Evolutionary conservation across 495 filamentous ascomycete species (phyloP).

Genomic region (Penicillium parvum): DNA sequence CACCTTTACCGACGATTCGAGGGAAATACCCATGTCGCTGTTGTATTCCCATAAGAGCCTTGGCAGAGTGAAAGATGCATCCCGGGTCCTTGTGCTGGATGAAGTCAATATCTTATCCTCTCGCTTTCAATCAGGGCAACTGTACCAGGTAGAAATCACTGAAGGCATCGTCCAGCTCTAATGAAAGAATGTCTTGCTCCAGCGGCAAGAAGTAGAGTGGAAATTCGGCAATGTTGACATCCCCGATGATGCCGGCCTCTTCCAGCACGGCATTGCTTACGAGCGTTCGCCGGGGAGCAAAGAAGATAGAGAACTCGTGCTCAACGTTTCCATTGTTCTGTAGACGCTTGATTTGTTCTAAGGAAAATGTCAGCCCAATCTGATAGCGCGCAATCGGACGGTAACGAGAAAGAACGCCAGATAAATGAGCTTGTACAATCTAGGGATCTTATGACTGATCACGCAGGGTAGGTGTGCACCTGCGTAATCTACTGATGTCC

Average conservation of each 20-base stretch:
- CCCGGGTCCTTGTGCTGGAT: slow-evolving; percentile 80
- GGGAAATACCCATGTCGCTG: slow-evolving; percentile 90
- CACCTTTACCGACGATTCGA: slow-evolving; percentile 92
- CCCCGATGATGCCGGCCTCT: slow-evolving; percentile 87
- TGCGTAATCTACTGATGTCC: slow-evolving; percentile 58
- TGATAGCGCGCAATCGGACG: slow-evolving; percentile 47
- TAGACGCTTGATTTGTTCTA: slow-evolving; percentile 88
- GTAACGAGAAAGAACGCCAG: slow-evolving; percentile 37
- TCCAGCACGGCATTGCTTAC: slow-evolving; percentile 91
- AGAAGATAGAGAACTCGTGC: slow-evolving; percentile 93
- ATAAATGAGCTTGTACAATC: slow-evolving; percentile 47
- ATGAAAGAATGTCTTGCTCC: slow-evolving; percentile 83
- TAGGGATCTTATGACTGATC: slow-evolving; percentile 60
- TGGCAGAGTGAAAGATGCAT: slow-evolving; percentile 77
- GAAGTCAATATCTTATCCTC: not conserved
- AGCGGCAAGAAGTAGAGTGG: slow-evolving; percentile 86
- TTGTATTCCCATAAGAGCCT: slow-evolving; percentile 93
- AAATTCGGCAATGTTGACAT: slow-evolving; percentile 81
- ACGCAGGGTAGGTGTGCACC: slow-evolving; percentile 54
- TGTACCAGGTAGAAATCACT: slow-evolving; percentile 77
- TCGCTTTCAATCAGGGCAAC: not conserved
- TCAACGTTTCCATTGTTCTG: slow-evolving; percentile 78
- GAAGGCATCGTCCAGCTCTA: slow-evolving; percentile 86
- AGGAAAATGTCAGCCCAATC: slow-evolving; percentile 50
- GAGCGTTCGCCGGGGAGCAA: slow-evolving; percentile 85